A percentile compares a stretch with the other conserved stretches of the same genome.
Evolutionary conservation across 768 basidiomycete genomes (phyloP).

Genomic region (Gymnopilus dilepis): DNA sequence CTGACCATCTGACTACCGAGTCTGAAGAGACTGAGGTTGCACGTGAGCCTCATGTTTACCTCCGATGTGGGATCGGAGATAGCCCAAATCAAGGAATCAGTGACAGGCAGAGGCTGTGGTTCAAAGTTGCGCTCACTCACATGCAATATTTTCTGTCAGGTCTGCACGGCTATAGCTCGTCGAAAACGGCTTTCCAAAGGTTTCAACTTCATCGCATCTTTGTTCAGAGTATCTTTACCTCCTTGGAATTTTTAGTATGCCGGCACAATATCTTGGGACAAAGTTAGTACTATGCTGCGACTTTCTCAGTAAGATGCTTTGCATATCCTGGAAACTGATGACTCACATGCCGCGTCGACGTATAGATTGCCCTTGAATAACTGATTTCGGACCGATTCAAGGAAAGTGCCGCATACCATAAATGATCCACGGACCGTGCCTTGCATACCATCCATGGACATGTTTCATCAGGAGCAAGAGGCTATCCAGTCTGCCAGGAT

Average conservation of each 20-base stretch:
- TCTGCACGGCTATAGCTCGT: conserved; percentile 22
- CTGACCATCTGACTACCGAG: background rate
- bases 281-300: conserved; percentile 9
- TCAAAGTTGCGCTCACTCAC: conserved; percentile 15
- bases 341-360: conserved; percentile 32
- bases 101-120: conserved; percentile 25
- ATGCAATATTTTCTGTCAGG: conserved; percentile 16
- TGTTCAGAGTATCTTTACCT: conserved; percentile 12
- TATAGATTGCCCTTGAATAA: conserved; percentile 20
- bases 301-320: conserved; percentile 5
- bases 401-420: conserved; percentile 37
- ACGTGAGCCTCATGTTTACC: conserved; percentile 14
- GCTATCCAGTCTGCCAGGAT: conserved; percentile 38
- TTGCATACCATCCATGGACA: conserved; percentile 32
- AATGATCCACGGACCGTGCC: conserved; percentile 42
- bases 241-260: conserved; percentile 11
- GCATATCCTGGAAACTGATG: conserved; percentile 29
- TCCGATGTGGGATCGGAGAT: conserved; percentile 18
- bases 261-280: conserved; percentile 1
- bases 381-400: conserved; percentile 40
- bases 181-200: conserved; percentile 16
- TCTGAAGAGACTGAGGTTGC: background rate
- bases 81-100: conserved; percentile 7
- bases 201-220: conserved; percentile 24
- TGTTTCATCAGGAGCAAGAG: conserved; percentile 38